Percentiles rank a stretch among this genome's conserved stretches.
Conservation (phyloP, 1,284 basidiomycete genomes). For the Marasmius sp. region DNA sequence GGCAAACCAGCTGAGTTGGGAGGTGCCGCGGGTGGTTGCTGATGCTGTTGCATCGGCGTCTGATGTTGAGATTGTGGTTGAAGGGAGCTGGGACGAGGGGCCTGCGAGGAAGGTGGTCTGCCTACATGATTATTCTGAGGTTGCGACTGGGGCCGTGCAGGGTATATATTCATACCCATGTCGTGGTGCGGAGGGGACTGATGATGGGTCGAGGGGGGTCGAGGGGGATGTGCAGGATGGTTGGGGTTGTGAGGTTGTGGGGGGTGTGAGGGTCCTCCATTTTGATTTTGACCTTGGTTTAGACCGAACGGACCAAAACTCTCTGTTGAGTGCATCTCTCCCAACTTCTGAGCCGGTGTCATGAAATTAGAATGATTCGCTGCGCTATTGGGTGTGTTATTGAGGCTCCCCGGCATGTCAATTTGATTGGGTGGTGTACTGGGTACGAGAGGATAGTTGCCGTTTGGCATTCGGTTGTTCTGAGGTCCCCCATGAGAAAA, state of each 20-base stretch:
- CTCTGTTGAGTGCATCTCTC: constrained; percentile 44
- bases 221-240: constrained; percentile 27
- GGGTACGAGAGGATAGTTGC: constrained; percentile 40
- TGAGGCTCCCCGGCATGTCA: constrained; percentile 35
- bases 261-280: constrained; percentile 38
- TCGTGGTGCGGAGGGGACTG: constrained; percentile 37
- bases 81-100: not conserved
- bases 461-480: constrained; percentile 36
- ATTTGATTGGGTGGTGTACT: constrained; percentile 45
- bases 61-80: not conserved
- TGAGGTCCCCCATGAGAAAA: constrained; percentile 39
- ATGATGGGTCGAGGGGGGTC: constrained; percentile 26
- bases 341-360: constrained; percentile 61
- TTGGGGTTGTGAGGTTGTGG: constrained; percentile 39
- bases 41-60: not conserved
- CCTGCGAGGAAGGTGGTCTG: not conserved
- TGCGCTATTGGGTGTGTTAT: constrained; percentile 26
- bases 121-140: constrained; percentile 34
- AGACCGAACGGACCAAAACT: constrained; percentile 34
- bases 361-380: constrained; percentile 43
- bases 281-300: constrained; percentile 22
- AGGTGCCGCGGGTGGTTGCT: constrained; percentile 21
- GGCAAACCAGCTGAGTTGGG: constrained; percentile 14
- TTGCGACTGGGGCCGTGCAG: constrained; percentile 50
- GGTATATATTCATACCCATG: constrained; percentile 35